Percentiles rank a stretch among this genome's conserved stretches.
These are phyloP conservation scores for Kluyveromyces sp. DNA, from an alignment of 1,139 yeast genomes.

Conservation along the genomic window DNA sequence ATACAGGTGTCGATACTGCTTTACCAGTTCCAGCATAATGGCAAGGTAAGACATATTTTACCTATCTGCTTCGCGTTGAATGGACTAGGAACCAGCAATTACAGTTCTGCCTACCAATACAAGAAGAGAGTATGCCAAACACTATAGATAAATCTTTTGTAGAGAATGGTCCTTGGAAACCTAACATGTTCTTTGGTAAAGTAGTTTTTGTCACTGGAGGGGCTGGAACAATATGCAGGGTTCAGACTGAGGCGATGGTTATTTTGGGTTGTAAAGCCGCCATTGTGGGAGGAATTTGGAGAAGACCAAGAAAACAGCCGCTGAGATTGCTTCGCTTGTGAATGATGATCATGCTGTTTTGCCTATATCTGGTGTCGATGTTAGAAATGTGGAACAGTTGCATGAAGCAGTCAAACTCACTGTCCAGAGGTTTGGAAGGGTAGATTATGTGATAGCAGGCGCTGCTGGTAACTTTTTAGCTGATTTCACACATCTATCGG, in stretches of 20 bases:
- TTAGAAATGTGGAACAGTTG: slow-evolving; percentile 55
- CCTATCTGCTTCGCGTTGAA: too few relatives aligned
- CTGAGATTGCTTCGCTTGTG: slow-evolving; percentile 51
- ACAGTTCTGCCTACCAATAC: neutral
- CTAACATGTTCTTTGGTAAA: slow-evolving; percentile 66
- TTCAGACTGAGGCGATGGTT: slow-evolving; percentile 76
- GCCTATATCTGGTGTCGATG: slow-evolving; percentile 67
- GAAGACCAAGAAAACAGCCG: slow-evolving; percentile 59
- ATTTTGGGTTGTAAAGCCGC: slow-evolving; percentile 80
- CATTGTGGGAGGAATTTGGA: slow-evolving; percentile 61
- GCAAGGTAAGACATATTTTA: too few relatives aligned
- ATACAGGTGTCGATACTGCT: too few relatives aligned
- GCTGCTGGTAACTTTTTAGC: slow-evolving; percentile 92
- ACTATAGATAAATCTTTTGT: slow-evolving; percentile 24
- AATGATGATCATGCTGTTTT: slow-evolving; percentile 60
- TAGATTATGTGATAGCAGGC: slow-evolving; percentile 85
- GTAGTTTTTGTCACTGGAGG: slow-evolving; percentile 93
- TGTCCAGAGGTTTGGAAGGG: slow-evolving; percentile 49
- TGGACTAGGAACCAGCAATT: neutral
- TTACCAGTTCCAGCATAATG: too few relatives aligned
- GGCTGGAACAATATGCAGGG: slow-evolving; percentile 86
- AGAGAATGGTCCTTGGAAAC: slow-evolving; percentile 35
- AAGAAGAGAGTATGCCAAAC: slow-evolving; percentile 17
- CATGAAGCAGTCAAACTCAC: slow-evolving; percentile 56
- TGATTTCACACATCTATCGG: slow-evolving; percentile 67